Evolutionary conservation across 148 eudicot genomes (phyloP), one percentile per base, ranked within the genome.

Genomic region (Chenopodium suecicum): DNA sequence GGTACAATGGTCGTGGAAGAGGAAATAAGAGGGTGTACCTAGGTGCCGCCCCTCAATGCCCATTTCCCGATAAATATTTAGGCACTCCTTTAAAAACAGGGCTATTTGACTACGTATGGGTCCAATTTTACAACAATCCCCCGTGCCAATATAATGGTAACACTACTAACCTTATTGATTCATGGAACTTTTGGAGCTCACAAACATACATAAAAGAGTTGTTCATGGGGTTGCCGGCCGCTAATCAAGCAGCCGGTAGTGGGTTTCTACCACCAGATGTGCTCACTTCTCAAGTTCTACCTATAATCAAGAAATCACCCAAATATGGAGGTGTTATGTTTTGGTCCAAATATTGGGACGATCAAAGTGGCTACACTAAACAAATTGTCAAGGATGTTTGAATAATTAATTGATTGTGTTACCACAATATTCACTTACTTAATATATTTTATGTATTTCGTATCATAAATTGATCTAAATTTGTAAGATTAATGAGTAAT

Each of bases 291-390:
- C 78, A 89, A 74, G 87, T 95, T 48, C 83, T 95, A 9, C 94
- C 97, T 20, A 75, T 76, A 64, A 93, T 92, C 27, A 88, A 88
- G 85, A 86, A 37, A 70, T 86, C 93, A 1, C 77, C 75, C 2
- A 95, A 91, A 50, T 95, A 95, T 81, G 98, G 98, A 47, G 98
- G 98, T 0, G 93, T 93, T 4, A 95, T 95, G 98, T 85, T 95
- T 79, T 95, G 96, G 97, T 91, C 94, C 1, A 93, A 90, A 86
- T 94, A 68, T 82, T 91, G 92, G 93, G 94, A 92, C 82, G 90
- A 91, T 72, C 91, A 88, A 75, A 88, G 85, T 80, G 95, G 94
- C 10, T 95, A 93, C 52, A 95, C 93, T 70, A 13, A 82, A 17
- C 31, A 88, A 44, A 90, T 95, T 80, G 48, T 84, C 31, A 74